These are phyloP conservation scores for Colletotrichum cuscutae DNA, from an alignment of 2,329 filamentous ascomycete genomes.

Conservation along the genomic window DNA sequence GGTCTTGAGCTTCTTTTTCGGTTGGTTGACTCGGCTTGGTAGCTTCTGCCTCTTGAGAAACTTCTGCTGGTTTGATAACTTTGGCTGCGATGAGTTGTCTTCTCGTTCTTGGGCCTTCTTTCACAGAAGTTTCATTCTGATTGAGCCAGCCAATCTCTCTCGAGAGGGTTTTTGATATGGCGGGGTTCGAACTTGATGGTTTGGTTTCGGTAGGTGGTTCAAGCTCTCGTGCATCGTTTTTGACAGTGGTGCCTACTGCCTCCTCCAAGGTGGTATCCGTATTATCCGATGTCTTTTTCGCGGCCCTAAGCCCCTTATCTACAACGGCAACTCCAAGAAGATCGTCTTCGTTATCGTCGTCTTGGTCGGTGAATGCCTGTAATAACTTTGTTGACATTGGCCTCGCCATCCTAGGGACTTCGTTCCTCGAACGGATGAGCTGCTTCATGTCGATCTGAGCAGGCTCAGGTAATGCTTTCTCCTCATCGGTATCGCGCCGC, in stretches of 20 bases:
- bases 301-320: not conserved
- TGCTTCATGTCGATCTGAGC: slow-evolving; percentile 13
- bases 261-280: not conserved
- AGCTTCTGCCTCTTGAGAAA: not conserved
- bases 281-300: not conserved
- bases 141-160: not conserved
- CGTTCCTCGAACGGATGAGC: slow-evolving; percentile 14
- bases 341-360: slow-evolving; percentile 44
- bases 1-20: not conserved
- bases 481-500: slow-evolving; percentile 19
- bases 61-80: not conserved
- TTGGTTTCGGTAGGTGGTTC: not conserved
- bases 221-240: not conserved
- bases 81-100: not conserved
- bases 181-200: not conserved
- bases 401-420: slow-evolving; percentile 15
- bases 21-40: not conserved
- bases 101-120: not conserved
- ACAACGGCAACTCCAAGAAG: slow-evolving; percentile 37
- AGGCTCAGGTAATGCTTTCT: not conserved
- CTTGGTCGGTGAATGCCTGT: slow-evolving; percentile 21
- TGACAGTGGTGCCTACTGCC: not conserved
- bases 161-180: not conserved
- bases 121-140: not conserved
- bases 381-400: slow-evolving; percentile 21